Conservation (phyloP, 208 protist genomes). For the Trypanosoma boissoni region DNA sequence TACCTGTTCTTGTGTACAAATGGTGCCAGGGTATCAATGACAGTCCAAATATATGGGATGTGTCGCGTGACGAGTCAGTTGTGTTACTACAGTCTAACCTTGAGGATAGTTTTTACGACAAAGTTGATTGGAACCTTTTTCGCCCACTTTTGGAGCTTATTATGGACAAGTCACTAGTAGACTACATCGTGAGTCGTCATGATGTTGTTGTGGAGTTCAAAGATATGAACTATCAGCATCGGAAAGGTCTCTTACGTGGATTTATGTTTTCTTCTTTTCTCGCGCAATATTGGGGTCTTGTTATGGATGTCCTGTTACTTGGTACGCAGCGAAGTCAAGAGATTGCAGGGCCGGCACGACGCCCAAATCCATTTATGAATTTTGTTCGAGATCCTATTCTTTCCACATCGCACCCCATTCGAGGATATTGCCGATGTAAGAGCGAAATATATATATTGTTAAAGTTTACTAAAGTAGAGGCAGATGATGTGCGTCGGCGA, state of each 20-base stretch:
- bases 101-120: conserved; percentile 98
- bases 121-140: conserved; percentile 99
- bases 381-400: conserved; percentile 93
- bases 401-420: conserved; percentile 98
- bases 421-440: conserved; percentile 98
- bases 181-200: conserved; percentile 99
- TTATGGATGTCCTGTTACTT: conserved; percentile 99
- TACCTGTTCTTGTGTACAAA: conserved; percentile 99
- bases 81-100: conserved; percentile 98
- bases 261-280: conserved; percentile 99
- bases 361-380: conserved; percentile 98
- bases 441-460: conserved; percentile 98
- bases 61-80: conserved; percentile 96
- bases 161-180: conserved; percentile 99
- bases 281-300: conserved; percentile 99
- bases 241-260: conserved; percentile 98
- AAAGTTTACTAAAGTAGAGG: conserved; percentile 97
- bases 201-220: conserved; percentile 99
- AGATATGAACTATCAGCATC: conserved; percentile 99
- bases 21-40: conserved; percentile 99
- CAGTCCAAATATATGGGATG: conserved; percentile 98
- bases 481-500: conserved; percentile 97
- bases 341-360: conserved; percentile 96
- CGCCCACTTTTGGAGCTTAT: conserved; percentile 99
- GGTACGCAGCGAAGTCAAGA: conserved; percentile 98